These are phyloP conservation scores for Dothistroma septosporum DNA, from an alignment of 2,329 filamentous ascomycete genomes.

Conservation along the genomic window DNA sequence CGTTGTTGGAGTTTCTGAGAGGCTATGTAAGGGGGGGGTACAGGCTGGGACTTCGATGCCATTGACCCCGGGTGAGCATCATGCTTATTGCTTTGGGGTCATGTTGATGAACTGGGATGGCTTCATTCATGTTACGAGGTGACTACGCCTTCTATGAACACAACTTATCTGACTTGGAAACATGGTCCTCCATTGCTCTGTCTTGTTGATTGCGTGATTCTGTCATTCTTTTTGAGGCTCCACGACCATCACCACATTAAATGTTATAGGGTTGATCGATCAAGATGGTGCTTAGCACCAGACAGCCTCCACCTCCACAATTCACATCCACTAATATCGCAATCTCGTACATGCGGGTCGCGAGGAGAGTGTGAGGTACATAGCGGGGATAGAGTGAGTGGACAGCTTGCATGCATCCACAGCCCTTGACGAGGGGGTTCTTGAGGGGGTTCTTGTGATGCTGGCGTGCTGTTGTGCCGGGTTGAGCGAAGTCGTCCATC, in stretches of 20 bases:
- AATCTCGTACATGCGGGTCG: not conserved
- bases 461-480: no score
- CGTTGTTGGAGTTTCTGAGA: constrained; percentile 13
- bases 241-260: not conserved
- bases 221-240: no score
- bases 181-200: not conserved
- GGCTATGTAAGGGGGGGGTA: constrained; percentile 17
- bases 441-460: no score
- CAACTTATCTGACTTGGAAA: not conserved
- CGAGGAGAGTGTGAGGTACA: not conserved
- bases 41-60: not conserved
- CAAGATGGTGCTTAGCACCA: not conserved
- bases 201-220: no score
- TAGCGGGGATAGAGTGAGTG: not conserved
- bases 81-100: not conserved
- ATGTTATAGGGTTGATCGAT: not conserved
- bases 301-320: not conserved
- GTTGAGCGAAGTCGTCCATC: no score
- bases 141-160: constrained; percentile 1
- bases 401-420: no score
- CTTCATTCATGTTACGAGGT: not conserved
- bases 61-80: not conserved
- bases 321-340: not conserved
- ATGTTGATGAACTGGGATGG: constrained; percentile 4
- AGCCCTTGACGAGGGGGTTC: no score